These are phyloP conservation scores for Fusarium sp. DNA, from an alignment of 2,329 filamentous ascomycete genomes.

Conservation along the genomic window DNA sequence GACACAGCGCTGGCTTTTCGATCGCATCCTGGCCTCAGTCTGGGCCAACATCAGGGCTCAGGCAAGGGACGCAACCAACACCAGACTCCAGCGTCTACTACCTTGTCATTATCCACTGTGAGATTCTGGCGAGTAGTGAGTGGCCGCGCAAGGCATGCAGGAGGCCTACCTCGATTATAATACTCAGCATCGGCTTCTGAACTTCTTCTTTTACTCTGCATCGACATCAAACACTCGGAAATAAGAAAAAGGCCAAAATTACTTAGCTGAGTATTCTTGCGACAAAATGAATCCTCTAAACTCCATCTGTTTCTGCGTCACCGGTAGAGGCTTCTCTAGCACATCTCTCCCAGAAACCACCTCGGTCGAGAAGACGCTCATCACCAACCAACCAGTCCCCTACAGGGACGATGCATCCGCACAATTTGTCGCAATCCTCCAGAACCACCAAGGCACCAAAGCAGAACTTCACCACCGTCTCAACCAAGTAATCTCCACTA, in stretches of 20 bases:
- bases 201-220: not conserved
- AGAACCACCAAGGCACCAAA: not conserved
- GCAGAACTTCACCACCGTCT: conserved; percentile 15
- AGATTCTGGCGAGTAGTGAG: accelerated
- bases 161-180: conserved; percentile 10
- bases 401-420: conserved; percentile 25
- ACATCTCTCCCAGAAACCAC: not conserved
- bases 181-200: not conserved
- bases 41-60: not conserved
- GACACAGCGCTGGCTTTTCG: not conserved
- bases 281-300: not conserved
- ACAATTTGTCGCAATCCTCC: conserved; percentile 24
- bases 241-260: not conserved
- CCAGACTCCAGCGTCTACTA: accelerated
- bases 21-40: not conserved
- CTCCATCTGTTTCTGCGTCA: conserved; percentile 4
- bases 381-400: not conserved
- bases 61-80: accelerated
- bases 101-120: accelerated
- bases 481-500: conserved; percentile 15
- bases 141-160: not conserved
- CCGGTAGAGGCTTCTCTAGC: not conserved
- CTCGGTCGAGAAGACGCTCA: not conserved
- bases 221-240: no score
- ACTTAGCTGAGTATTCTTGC: no score